These are phyloP conservation scores for Russula vinacea DNA, from an alignment of 768 basidiomycete genomes.

Conservation along the genomic window DNA sequence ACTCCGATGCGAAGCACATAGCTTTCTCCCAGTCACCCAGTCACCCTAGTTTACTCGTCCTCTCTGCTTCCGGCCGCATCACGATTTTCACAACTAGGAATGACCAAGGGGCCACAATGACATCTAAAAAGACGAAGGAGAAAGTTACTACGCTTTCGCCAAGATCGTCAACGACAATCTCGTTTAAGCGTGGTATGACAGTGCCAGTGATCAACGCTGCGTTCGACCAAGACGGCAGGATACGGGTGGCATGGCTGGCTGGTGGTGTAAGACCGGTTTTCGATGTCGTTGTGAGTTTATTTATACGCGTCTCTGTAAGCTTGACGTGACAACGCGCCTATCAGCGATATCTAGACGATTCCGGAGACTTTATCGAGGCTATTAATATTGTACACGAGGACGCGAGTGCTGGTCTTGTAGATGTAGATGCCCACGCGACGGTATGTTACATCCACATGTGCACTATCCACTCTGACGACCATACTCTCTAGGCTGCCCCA, in stretches of 20 bases:
- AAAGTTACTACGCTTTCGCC: constrained; percentile 52
- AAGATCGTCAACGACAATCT: constrained; percentile 47
- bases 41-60: constrained; percentile 47
- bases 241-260: constrained; percentile 53
- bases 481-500: constrained; percentile 39
- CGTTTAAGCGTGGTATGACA: constrained; percentile 41
- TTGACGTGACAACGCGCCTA: constrained; percentile 12
- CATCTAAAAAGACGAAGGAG: constrained; percentile 42
- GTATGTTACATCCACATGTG: background rate
- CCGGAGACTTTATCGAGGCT: constrained; percentile 52
- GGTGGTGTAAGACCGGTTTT: constrained; percentile 60
- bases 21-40: constrained; percentile 32
- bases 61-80: constrained; percentile 59
- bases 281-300: constrained; percentile 52
- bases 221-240: constrained; percentile 45
- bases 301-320: background rate
- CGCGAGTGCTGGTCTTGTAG: constrained; percentile 34
- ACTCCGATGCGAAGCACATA: constrained; percentile 56
- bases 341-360: constrained; percentile 55
- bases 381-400: constrained; percentile 43
- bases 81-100: constrained; percentile 54
- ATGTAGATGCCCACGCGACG: constrained; percentile 27
- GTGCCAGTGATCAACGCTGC: constrained; percentile 46
- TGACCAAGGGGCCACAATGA: constrained; percentile 41
- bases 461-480: background rate